phyloP scores from a whole-genome alignment of 139 green algal genomes.

The Closterium sp. region DNA sequence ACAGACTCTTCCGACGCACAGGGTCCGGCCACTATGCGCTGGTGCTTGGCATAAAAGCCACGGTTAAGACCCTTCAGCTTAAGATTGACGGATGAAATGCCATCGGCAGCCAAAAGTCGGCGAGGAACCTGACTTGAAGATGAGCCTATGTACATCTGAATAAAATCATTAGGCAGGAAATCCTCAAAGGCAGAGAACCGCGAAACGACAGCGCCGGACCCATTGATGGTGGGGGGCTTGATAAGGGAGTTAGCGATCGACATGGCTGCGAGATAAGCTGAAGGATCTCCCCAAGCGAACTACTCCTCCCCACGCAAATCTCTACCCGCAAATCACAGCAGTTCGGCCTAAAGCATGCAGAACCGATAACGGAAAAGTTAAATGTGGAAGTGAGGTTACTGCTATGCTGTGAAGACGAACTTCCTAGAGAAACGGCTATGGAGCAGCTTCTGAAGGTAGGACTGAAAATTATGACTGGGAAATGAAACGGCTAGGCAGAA shows the following conservation, averaged over 20 bases:
- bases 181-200: neutral
- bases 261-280: neutral
- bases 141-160: neutral
- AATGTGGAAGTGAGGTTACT: neutral
- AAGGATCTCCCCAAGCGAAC: neutral
- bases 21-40: neutral
- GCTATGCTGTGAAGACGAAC: neutral
- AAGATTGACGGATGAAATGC: neutral
- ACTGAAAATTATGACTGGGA: neutral
- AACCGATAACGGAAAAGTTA: neutral
- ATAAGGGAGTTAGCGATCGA: neutral
- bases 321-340: neutral
- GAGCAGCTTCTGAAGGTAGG: neutral
- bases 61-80: neutral
- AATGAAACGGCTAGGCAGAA: neutral
- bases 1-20: neutral
- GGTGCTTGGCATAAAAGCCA: neutral
- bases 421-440: neutral
- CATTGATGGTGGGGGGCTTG: neutral
- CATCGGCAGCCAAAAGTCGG: neutral
- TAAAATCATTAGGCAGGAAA: neutral
- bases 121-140: neutral
- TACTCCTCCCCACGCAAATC: neutral
- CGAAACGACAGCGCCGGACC: neutral
- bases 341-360: neutral